Percentiles rank a stretch among this genome's conserved stretches.
phyloP scores from a whole-genome alignment of 176 grass and related monocot genomes.

The Microstegium vimineum region DNA sequence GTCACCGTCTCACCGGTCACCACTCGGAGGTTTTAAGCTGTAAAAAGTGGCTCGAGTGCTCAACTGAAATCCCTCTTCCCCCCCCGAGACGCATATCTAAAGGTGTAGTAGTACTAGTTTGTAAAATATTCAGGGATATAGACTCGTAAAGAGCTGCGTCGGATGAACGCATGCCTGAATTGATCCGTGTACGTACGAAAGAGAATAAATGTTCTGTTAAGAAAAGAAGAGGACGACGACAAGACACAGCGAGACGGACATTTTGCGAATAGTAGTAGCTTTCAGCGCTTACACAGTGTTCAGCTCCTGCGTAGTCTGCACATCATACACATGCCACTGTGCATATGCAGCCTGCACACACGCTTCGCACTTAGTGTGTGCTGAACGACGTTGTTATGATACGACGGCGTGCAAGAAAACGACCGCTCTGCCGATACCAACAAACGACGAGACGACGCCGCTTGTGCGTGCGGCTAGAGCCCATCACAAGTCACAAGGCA shows the following conservation, averaged over 20 bases:
- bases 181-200: neutral
- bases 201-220: neutral
- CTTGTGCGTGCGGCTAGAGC: neutral
- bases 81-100: neutral
- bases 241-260: too few species aligned
- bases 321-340: neutral
- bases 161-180: conserved; percentile 29
- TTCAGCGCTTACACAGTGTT: neutral
- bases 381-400: neutral
- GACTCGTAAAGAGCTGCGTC: conserved; percentile 23
- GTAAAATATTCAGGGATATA: neutral
- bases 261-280: too few species aligned
- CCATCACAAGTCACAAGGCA: neutral
- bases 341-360: neutral
- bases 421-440: neutral
- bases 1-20: neutral
- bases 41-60: conserved; percentile 1
- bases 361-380: neutral
- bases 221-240: neutral
- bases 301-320: neutral
- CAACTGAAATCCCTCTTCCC: neutral
- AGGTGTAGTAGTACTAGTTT: neutral
- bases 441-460: neutral
- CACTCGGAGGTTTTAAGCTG: neutral
- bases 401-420: neutral